These are phyloP conservation scores for Anethum foeniculum DNA, from an alignment of 140 eudicot species.

Conservation along the genomic window DNA sequence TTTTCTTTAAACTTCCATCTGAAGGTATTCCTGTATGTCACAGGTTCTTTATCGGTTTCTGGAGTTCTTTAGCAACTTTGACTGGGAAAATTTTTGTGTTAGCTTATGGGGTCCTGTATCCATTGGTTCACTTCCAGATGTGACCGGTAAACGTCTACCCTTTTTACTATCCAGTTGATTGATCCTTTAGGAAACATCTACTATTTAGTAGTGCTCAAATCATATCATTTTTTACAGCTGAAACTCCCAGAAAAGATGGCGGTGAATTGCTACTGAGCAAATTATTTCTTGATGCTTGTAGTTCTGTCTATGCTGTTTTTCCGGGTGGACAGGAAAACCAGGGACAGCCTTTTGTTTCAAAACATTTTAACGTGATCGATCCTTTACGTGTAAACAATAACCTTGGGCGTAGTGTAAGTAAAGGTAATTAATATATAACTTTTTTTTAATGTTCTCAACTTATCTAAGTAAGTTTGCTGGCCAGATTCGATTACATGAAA, in stretches of 20 bases:
- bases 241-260: constrained; percentile 84
- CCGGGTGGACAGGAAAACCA: constrained; percentile 83
- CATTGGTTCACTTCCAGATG: constrained; percentile 76
- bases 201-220: constrained; percentile 2
- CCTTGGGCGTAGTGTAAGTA: constrained; percentile 97
- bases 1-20: constrained; percentile 5
- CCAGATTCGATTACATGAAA: constrained; percentile 1
- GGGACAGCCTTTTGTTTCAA: constrained; percentile 75
- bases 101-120: constrained; percentile 99
- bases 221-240: constrained; percentile 43
- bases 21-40: constrained; percentile 12
- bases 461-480: background rate
- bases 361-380: constrained; percentile 89
- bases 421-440: constrained; percentile 39
- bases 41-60: constrained; percentile 90
- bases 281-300: constrained; percentile 81
- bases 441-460: background rate
- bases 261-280: constrained; percentile 78
- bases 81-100: constrained; percentile 89
- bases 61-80: constrained; percentile 95
- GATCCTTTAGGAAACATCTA: background rate
- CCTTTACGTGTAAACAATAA: constrained; percentile 88
- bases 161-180: background rate
- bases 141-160: constrained; percentile 47
- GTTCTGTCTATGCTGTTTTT: constrained; percentile 73